Evolutionary conservation across 495 filamentous ascomycete species (phyloP), one percentile per base, ranked within the genome.

Genomic region (Aspergillus diversus): DNA sequence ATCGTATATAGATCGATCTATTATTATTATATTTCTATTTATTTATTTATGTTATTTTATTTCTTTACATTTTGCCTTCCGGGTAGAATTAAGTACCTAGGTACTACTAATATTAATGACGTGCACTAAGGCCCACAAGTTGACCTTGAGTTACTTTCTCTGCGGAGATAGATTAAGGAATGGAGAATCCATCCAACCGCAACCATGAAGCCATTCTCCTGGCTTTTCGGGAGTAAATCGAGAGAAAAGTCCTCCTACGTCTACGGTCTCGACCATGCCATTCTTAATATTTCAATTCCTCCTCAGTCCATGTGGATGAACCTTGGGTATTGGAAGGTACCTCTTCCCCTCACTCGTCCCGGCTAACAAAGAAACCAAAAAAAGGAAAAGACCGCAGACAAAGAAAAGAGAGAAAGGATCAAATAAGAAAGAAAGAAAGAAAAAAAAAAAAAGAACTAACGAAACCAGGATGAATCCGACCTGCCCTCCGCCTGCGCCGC

Each of bases 221-320:
- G 47, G 47, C 27, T 50, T 17, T 50, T 12, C 47, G 11, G 16
- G 27, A 50, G 7, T 17, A 50, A 50, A 17, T 7, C 16, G n/a
- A 17, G 16, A 17, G 16, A 17, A 11, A 31, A 27, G 11, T 34
- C 51, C 15, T 50, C 27, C 11, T 64, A 51, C 52, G n/a, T 61
- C 58, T 77, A 78, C 57, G 69, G 69, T 6, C 69, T 78, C 32
- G 75, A 77, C 37, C 73, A 77, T 73, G 73, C 71, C 3, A 60
- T 74, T 39, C 70, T 73, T 49, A 75, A 76, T 50, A 34, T 71
- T 11, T 46, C 64, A n/a, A n/a, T 72, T 8, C 72, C 73, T 5
- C 72, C 70, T 6, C 62, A 68, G 34, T 70, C 65, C 33, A 75
- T 77, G 75, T 79, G 75, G 75, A 77, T 77, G 72, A 77, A 79